Percentiles rank a stretch among this genome's conserved stretches.
phyloP scores from a whole-genome alignment of 2,329 filamentous ascomycete species.

The Botrytis squamosa region DNA sequence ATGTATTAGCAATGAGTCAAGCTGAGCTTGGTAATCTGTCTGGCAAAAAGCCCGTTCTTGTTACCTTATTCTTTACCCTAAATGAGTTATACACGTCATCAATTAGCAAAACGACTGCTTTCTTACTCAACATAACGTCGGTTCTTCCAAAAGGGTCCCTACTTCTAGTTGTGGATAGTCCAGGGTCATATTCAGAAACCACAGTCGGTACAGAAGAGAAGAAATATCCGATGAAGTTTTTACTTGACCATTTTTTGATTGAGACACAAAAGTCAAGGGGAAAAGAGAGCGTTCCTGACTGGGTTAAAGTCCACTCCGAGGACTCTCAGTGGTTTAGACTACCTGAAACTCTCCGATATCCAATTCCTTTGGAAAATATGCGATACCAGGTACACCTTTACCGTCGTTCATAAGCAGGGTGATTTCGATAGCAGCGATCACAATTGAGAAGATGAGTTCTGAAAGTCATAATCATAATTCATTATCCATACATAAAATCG shows the following conservation, averaged over 20 bases:
- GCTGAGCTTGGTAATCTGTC: slow-evolving; percentile 38
- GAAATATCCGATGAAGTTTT: slow-evolving; percentile 90
- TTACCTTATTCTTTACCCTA: slow-evolving; percentile 89
- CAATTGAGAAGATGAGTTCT: background rate
- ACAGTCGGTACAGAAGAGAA: slow-evolving; percentile 59
- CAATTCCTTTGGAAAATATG: slow-evolving; percentile 90
- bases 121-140: slow-evolving; percentile 69
- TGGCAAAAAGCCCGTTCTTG: slow-evolving; percentile 49
- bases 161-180: slow-evolving; percentile 85
- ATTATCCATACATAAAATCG: slow-evolving; percentile 25
- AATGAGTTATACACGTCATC: slow-evolving; percentile 89
- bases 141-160: slow-evolving; percentile 58
- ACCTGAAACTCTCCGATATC: slow-evolving; percentile 65
- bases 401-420: slow-evolving; percentile 40
- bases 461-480: slow-evolving; percentile 28
- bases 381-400: slow-evolving; percentile 91
- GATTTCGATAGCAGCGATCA: slow-evolving; percentile 1
- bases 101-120: slow-evolving; percentile 68
- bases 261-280: slow-evolving; percentile 42
- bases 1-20: slow-evolving; percentile 48
- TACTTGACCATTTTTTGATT: slow-evolving; percentile 79
- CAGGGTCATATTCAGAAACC: slow-evolving; percentile 87
- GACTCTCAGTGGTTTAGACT: slow-evolving; percentile 87
- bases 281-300: slow-evolving; percentile 45
- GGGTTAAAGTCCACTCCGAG: slow-evolving; percentile 73